Conservation (phyloP, 257 asterid genomes). For the Phtheirospermum japonicum region DNA sequence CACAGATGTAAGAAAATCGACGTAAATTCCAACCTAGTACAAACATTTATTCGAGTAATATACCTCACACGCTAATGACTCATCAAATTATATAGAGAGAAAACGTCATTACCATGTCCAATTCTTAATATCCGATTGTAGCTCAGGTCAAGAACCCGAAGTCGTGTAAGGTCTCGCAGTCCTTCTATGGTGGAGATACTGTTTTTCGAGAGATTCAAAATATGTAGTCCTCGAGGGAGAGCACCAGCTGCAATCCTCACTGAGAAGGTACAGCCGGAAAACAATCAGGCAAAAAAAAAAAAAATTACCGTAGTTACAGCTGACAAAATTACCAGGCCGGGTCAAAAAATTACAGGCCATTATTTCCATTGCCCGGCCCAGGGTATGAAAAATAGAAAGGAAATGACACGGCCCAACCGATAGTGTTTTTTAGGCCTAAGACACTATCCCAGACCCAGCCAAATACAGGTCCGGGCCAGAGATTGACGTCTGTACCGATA, state of each 20-base stretch:
- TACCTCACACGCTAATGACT: neutral
- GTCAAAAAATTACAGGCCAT: no score
- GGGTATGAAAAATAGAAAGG: neutral
- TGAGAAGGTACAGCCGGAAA: slow-evolving; percentile 31
- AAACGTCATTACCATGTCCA: slow-evolving; percentile 75
- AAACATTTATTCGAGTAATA: slow-evolving; percentile 10
- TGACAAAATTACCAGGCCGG: no score
- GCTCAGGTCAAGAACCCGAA: slow-evolving; percentile 95
- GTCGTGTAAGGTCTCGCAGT: slow-evolving; percentile 81
- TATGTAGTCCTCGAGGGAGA: slow-evolving; percentile 92
- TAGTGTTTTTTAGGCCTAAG: no score
- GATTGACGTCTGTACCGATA: neutral
- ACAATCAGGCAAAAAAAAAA: slow-evolving; percentile 18
- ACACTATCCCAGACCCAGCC: no score
- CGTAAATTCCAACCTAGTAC: slow-evolving; percentile 8
- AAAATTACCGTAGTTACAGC: no score
- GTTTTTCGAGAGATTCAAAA: slow-evolving; percentile 86
- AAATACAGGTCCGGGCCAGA: no score
- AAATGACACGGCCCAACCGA: neutral
- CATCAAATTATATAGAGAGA: slow-evolving; percentile 3
- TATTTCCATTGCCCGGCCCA: neutral
- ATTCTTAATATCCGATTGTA: slow-evolving; percentile 81
- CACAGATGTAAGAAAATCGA: slow-evolving; percentile 13
- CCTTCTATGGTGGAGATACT: slow-evolving; percentile 86
- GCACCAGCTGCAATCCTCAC: slow-evolving; percentile 89